Base-by-base conservation (phyloP, 2,329 filamentous ascomycete species). In the Aureobasidium sp. region DNA sequence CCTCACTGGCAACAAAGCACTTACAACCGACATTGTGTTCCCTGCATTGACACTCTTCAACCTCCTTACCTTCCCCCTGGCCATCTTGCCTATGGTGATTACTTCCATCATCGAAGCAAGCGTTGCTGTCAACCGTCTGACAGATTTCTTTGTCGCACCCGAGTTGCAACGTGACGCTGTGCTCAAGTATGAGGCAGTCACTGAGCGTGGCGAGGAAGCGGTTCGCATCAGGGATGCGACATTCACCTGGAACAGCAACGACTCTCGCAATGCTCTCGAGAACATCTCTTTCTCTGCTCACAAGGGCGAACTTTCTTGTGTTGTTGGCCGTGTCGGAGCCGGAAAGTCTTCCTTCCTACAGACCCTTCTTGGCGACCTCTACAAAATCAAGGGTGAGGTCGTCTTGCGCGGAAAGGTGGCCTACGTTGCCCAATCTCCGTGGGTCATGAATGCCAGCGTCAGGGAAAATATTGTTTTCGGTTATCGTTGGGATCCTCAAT, bases 401-500 rank as follows among this genome's bases (percentile, higher is more conserved):
- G 81, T 89, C 61, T 82, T 99, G 10, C 87, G 89, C 68, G 95
- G 94, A 51, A 85, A 82, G 32, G 84, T 91, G 44, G 94, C 94
- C 1, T 99, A 97, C 73, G 94, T 96, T 63, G 90, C 91, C 17
- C 95, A 99, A 74, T 87, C 90, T 70, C 81, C 91, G 23, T 99
- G 95, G 94, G 89, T 99, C 58, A 93, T 97, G 87, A 99, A 99
- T 72, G 94, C 94, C 9, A 96, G 90, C 34, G 92, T 99, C 62
- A 90, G 91, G 69, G 94, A 99, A 72, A 99, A 99, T 72, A 96
- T 99, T 68, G 82, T 97, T 5, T 99, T 99, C 71, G 94, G 94
- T 1, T 91, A 99, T 76, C 87, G 90, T 51, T 97, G 89, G 80
- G 93, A 99, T 74, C 87, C 92, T 5, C 83, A 87, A 34, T 99